Percentiles rank a stretch among this genome's conserved stretches.
phyloP scores from a whole-genome alignment of 176 grass and related monocot species.

The Eleusine indica region DNA sequence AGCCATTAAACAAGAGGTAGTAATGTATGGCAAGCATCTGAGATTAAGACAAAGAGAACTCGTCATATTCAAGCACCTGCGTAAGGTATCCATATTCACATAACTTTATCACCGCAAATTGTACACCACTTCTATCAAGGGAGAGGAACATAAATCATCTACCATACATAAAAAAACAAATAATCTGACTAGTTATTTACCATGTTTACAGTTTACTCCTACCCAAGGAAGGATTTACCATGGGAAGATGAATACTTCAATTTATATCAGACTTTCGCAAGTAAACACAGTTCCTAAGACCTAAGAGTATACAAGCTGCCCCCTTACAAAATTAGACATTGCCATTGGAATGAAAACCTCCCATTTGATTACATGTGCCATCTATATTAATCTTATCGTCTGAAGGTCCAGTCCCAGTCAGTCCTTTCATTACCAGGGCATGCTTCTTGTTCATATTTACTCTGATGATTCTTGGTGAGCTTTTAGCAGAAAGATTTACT shows the following conservation, averaged over 20 bases:
- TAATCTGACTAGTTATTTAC: neutral
- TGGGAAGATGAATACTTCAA: neutral
- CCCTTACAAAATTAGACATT: neutral
- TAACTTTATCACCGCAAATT: neutral
- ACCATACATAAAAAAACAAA: slow-evolving; percentile 4
- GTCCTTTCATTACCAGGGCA: neutral
- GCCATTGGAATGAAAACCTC: neutral
- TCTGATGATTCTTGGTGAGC: neutral
- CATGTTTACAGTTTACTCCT: too few relatives aligned
- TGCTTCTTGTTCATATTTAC: neutral
- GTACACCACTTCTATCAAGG: neutral
- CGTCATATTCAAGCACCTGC: neutral
- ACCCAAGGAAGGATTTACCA: neutral
- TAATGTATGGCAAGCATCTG: slow-evolving; percentile 96
- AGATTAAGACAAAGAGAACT: slow-evolving; percentile 29
- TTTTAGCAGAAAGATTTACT: neutral
- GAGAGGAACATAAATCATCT: neutral
- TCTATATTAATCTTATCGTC: neutral
- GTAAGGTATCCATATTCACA: neutral
- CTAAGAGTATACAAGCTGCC: neutral
- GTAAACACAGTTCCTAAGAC: neutral
- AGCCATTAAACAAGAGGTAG: slow-evolving; percentile 90
- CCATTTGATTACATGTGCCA: neutral
- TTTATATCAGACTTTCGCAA: neutral
- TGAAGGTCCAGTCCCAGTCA: neutral